These are phyloP conservation scores for Fusarium sp. DNA, from an alignment of 2,329 filamentous ascomycete genomes.

Conservation along the genomic window DNA sequence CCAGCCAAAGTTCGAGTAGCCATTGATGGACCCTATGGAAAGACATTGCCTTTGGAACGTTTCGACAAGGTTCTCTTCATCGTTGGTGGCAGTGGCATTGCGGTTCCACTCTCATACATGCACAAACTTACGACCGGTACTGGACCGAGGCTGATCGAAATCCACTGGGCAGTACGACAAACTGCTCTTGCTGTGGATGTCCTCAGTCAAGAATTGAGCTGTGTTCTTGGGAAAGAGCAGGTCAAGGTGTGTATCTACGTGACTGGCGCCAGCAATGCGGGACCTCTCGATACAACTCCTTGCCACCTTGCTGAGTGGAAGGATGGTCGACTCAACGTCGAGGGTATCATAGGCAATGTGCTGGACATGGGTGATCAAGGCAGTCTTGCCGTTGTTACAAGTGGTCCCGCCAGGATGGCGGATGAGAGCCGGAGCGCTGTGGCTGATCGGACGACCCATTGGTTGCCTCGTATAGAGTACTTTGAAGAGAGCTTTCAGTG, in stretches of 20 bases:
- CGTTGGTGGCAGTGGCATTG: conserved; percentile 17
- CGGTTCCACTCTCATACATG: conserved; percentile 6
- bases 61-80: conserved; percentile 7
- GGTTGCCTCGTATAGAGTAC: not conserved
- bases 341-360: not conserved
- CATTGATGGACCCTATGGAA: conserved; percentile 13
- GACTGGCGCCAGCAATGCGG: not conserved
- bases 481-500: conserved; percentile 26
- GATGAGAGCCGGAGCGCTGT: conserved; percentile 14
- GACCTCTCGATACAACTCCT: fast-evolving
- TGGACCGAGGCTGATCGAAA: not conserved
- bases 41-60: not conserved
- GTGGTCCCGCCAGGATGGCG: conserved; percentile 17
- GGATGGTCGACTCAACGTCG: not conserved
- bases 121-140: not conserved
- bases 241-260: not conserved
- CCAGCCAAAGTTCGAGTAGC: not conserved
- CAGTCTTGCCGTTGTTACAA: conserved; percentile 13
- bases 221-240: not conserved
- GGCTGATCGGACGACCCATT: not conserved
- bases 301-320: not conserved
- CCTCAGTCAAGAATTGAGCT: not conserved
- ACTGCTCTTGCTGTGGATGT: not conserved
- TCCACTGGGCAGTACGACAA: conserved; percentile 21
- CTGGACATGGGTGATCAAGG: not conserved